These are phyloP conservation scores for Puccinia hordei DNA, from an alignment of 1,284 basidiomycete genomes.

Conservation along the genomic window DNA sequence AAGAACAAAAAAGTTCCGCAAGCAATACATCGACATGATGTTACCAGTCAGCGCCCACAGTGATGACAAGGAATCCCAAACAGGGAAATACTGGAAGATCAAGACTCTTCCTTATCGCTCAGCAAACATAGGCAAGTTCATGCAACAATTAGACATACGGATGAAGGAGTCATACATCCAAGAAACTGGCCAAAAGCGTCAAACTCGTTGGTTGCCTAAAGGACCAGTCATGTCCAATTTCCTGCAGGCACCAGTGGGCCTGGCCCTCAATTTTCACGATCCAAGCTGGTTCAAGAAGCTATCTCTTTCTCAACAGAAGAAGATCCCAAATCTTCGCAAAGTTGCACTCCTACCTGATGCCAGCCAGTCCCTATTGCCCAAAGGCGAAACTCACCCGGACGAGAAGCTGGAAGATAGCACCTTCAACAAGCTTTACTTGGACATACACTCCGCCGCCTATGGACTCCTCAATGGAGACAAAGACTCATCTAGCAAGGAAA, in stretches of 20 bases:
- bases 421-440: too few species aligned
- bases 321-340: background rate
- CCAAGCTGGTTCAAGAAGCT: constrained; percentile 8
- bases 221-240: too few species aligned
- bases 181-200: background rate
- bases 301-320: background rate
- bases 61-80: too few species aligned
- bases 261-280: constrained; percentile 19
- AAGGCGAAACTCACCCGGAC: too few species aligned
- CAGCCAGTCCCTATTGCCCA: too few species aligned
- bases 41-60: constrained; percentile 10
- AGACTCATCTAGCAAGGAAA: too few species aligned
- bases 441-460: too few species aligned
- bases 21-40: constrained; percentile 3
- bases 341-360: constrained; percentile 30
- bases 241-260: too few species aligned
- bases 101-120: constrained; percentile 34
- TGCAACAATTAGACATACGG: constrained; percentile 6
- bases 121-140: background rate
- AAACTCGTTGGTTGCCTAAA: background rate
- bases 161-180: background rate
- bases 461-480: too few species aligned
- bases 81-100: background rate
- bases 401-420: too few species aligned
- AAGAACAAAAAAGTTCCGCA: constrained; percentile 8